Evolutionary conservation across 163 green algal species (phyloP).

Genomic region (Prototheca wickerhamii): DNA sequence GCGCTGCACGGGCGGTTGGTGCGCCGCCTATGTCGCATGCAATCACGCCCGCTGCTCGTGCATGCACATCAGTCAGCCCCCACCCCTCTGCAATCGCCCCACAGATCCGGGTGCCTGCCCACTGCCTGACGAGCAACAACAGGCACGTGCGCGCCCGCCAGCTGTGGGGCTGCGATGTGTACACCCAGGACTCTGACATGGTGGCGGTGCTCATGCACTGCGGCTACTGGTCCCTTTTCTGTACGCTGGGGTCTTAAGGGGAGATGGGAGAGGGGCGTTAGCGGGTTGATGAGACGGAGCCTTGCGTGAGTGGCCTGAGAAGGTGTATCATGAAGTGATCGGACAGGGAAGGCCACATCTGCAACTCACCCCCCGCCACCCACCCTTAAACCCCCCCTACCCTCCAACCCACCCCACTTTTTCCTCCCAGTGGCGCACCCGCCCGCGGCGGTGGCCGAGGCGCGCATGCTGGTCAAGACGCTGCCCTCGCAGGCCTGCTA

Average conservation of each 20-base stretch:
- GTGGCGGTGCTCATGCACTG: constrained; percentile 90
- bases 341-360: too few species aligned
- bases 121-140: constrained; percentile 37
- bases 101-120: constrained; percentile 38
- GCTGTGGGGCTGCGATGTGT: constrained; percentile 88
- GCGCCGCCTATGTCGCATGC: too few species aligned
- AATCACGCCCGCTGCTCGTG: too few species aligned
- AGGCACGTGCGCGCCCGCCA: constrained; percentile 64
- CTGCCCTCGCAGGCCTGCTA: constrained; percentile 48
- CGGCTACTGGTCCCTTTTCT: constrained; percentile 59
- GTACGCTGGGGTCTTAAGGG: background rate
- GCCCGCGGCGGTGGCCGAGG: constrained; percentile 42
- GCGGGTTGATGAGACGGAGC: too few species aligned
- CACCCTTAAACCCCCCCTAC: background rate
- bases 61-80: background rate
- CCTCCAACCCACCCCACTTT: background rate
- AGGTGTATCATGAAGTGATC: too few species aligned
- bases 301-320: too few species aligned
- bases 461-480: constrained; percentile 49
- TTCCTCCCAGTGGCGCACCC: constrained; percentile 25
- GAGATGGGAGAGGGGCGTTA: background rate
- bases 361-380: too few species aligned
- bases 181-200: constrained; percentile 90
- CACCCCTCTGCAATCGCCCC: background rate
- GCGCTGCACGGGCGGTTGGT: too few species aligned